Conservation (phyloP, 768 basidiomycete species). For the Phlebiopsis flavidoalba region DNA sequence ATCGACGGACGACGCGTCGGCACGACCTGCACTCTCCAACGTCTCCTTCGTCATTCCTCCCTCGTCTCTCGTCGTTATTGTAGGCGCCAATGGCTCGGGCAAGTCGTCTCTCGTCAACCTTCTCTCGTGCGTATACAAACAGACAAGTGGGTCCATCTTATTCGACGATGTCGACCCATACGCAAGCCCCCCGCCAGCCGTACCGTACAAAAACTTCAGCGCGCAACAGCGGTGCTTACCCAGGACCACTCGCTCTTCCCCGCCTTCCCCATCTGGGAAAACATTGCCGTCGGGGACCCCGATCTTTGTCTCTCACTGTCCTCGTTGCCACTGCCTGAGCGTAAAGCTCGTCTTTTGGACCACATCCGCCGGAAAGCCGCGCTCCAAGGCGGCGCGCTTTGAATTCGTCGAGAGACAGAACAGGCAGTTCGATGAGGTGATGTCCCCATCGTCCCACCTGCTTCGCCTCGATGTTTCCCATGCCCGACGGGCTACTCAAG, state of each 20-base stretch:
- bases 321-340: conserved; percentile 42
- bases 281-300: conserved; percentile 31
- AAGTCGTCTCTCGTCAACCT: conserved; percentile 40
- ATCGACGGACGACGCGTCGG: conserved; percentile 29
- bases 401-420: not conserved
- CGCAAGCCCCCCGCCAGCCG: conserved; percentile 21
- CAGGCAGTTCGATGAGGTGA: not conserved
- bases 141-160: conserved; percentile 19
- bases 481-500: not conserved
- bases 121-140: conserved; percentile 19
- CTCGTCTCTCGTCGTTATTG: conserved; percentile 47
- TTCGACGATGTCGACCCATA: conserved; percentile 31
- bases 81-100: conserved; percentile 38
- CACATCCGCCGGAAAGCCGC: conserved; percentile 19
- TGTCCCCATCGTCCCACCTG: not conserved
- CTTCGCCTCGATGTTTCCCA: conserved; percentile 17
- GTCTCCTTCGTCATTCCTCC: conserved; percentile 35
- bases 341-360: conserved; percentile 8
- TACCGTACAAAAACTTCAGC: conserved; percentile 34
- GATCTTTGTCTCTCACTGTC: conserved; percentile 33
- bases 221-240: conserved; percentile 35
- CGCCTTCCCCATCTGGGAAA: conserved; percentile 34
- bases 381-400: not conserved
- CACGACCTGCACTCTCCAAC: conserved; percentile 28
- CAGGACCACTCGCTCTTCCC: conserved; percentile 33